These are phyloP conservation scores for Aspergillus ruber DNA, from an alignment of 2,329 filamentous ascomycete genomes.

Conservation along the genomic window DNA sequence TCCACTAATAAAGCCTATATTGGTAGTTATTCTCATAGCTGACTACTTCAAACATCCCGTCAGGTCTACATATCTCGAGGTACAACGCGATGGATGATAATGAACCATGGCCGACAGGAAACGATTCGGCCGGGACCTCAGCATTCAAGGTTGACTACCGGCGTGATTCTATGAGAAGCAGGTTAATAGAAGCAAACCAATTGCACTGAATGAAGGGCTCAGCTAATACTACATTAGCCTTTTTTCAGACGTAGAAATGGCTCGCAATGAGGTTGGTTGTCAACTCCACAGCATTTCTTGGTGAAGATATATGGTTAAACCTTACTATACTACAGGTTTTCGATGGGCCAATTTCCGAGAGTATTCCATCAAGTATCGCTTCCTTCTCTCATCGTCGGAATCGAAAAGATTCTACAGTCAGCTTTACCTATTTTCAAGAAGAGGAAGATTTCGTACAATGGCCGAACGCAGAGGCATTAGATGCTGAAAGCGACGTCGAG, in stretches of 20 bases:
- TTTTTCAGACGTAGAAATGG: slow-evolving; percentile 97
- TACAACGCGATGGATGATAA: slow-evolving; percentile 23
- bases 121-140: slow-evolving; percentile 15
- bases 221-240: slow-evolving; percentile 36
- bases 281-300: slow-evolving; percentile 1
- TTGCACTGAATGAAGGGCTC: neutral
- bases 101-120: slow-evolving; percentile 18
- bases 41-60: too few relatives aligned
- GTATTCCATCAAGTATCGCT: slow-evolving; percentile 88
- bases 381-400: slow-evolving; percentile 79
- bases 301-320: slow-evolving; percentile 6
- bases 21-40: too few relatives aligned
- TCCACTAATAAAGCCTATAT: too few relatives aligned
- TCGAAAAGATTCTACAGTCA: slow-evolving; percentile 76
- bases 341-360: slow-evolving; percentile 88
- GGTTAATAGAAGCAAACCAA: slow-evolving; percentile 16
- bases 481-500: slow-evolving; percentile 40
- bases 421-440: slow-evolving; percentile 78
- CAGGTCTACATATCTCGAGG: neutral
- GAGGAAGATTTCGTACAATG: slow-evolving; percentile 56
- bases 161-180: slow-evolving; percentile 36
- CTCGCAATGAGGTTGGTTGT: slow-evolving; percentile 72
- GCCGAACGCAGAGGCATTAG: slow-evolving; percentile 45
- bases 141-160: slow-evolving; percentile 19
- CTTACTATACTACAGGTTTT: slow-evolving; percentile 53